Conservation (phyloP, 1,284 basidiomycete genomes). For the Sporisorium exsertum region DNA sequence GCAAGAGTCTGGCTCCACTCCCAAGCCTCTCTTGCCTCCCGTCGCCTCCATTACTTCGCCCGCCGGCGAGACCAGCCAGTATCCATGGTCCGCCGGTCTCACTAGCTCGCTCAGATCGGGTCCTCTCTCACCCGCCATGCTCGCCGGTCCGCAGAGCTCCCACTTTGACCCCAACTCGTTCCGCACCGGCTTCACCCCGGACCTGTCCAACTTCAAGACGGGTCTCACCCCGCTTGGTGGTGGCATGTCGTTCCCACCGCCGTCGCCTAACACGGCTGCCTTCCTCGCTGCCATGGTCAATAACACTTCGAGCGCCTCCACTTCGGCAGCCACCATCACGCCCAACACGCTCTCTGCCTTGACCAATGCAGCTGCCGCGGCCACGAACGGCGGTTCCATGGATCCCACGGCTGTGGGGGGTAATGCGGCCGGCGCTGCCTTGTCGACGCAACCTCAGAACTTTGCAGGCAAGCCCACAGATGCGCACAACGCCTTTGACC, state of each 20-base stretch:
- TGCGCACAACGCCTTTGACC: conserved; percentile 51
- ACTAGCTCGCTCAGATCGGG: conserved; percentile 83
- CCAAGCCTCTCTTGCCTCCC: conserved; percentile 77
- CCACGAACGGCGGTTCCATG: conserved; percentile 22
- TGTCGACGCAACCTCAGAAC: conserved; percentile 46
- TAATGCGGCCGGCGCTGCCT: conserved; percentile 10
- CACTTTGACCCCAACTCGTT: conserved; percentile 78
- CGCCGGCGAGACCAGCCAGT: conserved; percentile 73
- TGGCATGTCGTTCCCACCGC: conserved; percentile 77
- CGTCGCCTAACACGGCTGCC: conserved; percentile 89
- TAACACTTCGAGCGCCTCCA: conserved; percentile 64
- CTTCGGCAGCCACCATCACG: conserved; percentile 75
- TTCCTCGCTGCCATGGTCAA: conserved; percentile 93
- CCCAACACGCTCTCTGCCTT: conserved; percentile 77
- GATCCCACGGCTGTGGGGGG: conserved; percentile 16
- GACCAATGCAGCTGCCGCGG: conserved; percentile 26
- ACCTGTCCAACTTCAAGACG: conserved; percentile 69
- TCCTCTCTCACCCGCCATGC: conserved; percentile 93
- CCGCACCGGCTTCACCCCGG: conserved; percentile 83
- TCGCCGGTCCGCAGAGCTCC: conserved; percentile 79
- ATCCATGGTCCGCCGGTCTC: conserved; percentile 54
- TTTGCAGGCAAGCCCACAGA: conserved; percentile 41
- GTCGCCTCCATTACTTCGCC: conserved; percentile 87
- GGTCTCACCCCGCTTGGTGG: conserved; percentile 74
- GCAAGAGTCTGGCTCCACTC: conserved; percentile 35